These are phyloP conservation scores for Rhizoclosmatium sp. DNA, from an alignment of 192 early-diverging fungal species.

Conservation along the genomic window DNA sequence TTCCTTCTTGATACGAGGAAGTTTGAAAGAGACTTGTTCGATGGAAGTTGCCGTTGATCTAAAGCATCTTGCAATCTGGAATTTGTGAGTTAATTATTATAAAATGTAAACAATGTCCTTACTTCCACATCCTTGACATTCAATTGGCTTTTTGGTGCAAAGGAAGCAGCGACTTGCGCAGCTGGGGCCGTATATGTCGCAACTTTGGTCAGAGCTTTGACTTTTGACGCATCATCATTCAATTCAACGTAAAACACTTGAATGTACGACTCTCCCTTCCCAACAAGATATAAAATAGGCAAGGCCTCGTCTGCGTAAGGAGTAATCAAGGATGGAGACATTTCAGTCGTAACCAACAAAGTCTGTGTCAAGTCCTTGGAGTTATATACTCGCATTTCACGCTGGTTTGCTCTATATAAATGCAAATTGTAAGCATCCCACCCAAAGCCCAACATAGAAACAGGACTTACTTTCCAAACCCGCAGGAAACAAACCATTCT, in stretches of 20 bases:
- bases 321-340: conserved; percentile 77
- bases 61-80: conserved; percentile 59
- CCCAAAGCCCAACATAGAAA: background rate
- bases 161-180: conserved; percentile 74
- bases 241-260: conserved; percentile 74
- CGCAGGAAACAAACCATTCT: conserved; percentile 61
- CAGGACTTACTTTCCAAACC: conserved; percentile 68
- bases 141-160: conserved; percentile 72
- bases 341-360: conserved; percentile 57
- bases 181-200: conserved; percentile 42
- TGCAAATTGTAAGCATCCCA: background rate
- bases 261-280: conserved; percentile 74
- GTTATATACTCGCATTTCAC: conserved; percentile 68
- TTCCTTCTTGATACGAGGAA: conserved; percentile 84
- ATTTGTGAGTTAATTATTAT: background rate
- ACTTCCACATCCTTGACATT: conserved; percentile 78
- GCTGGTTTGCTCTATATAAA: conserved; percentile 63
- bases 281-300: conserved; percentile 20
- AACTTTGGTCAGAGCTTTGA: conserved; percentile 11
- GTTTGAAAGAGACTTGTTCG: conserved; percentile 74
- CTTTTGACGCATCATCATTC: conserved; percentile 62
- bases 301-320: conserved; percentile 65
- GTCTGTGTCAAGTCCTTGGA: conserved; percentile 35
- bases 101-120: background rate
- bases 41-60: conserved; percentile 73